These are phyloP conservation scores for Pythium myriotylum DNA, from an alignment of 352 stramenopile genomes.

Conservation along the genomic window DNA sequence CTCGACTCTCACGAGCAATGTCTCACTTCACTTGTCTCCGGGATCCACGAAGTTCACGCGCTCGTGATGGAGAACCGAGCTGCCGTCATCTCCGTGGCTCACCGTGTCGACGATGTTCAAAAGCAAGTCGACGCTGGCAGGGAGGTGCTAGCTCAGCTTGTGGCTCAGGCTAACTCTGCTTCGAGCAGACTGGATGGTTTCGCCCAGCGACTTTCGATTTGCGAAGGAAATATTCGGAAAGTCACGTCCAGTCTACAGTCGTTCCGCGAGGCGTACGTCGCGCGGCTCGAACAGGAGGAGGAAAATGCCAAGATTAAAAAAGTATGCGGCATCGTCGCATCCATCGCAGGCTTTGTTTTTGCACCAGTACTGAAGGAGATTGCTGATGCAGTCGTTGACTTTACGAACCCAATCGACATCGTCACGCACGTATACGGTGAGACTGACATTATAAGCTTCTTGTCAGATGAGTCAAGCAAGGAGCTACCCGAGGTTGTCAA, in stretches of 20 bases:
- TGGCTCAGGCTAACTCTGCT: too few species aligned
- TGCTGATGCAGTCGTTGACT: conserved; percentile 28
- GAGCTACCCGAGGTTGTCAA: neutral
- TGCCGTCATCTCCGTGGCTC: neutral
- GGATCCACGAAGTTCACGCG: conserved; percentile 6
- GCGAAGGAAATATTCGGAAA: too few species aligned
- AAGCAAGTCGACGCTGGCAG: neutral
- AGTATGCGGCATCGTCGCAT: conserved; percentile 26
- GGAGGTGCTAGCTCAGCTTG: neutral
- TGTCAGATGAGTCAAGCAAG: neutral
- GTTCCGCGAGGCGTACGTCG: conserved; percentile 8
- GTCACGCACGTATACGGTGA: conserved; percentile 23
- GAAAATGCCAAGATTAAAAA: conserved; percentile 27
- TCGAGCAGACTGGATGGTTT: too few species aligned
- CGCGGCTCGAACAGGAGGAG: conserved; percentile 17
- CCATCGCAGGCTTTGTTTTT: conserved; percentile 27
- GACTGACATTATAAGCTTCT: conserved; percentile 16
- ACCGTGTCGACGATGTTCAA: conserved; percentile 1
- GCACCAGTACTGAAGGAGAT: conserved; percentile 30
- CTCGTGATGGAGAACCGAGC: conserved; percentile 7
- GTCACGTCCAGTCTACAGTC: too few species aligned
- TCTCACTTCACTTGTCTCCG: conserved; percentile 1
- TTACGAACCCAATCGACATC: conserved; percentile 31
- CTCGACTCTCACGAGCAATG: conserved; percentile 12
- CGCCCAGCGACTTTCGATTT: too few species aligned